Evolutionary conservation across 2,329 filamentous ascomycete genomes (phyloP).

Genomic region (Trichoderma cornu-damae): DNA sequence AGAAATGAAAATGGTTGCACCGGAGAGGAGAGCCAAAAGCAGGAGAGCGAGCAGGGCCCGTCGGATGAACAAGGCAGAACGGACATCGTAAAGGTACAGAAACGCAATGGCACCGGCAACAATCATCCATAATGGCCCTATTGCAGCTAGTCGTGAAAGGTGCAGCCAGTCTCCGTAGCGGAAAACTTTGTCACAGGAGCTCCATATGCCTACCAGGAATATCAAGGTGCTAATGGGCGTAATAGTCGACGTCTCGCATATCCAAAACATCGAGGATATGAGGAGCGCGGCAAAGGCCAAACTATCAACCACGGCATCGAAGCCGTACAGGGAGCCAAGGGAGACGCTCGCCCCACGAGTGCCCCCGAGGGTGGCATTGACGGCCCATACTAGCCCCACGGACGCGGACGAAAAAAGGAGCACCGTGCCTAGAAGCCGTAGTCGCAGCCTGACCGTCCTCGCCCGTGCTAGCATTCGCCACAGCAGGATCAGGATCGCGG

Average conservation of each 20-base stretch:
- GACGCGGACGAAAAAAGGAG: slow-evolving; percentile 39
- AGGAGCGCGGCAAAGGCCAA: slow-evolving; percentile 41
- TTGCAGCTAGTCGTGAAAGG: slow-evolving; percentile 32
- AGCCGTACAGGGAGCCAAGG: slow-evolving; percentile 43
- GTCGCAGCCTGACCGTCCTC: slow-evolving; percentile 42
- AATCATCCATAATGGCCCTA: slow-evolving; percentile 38
- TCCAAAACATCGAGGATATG: slow-evolving; percentile 42
- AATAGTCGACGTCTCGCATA: slow-evolving; percentile 43
- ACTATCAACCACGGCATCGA: slow-evolving; percentile 47
- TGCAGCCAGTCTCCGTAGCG: slow-evolving; percentile 44
- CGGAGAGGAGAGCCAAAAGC: slow-evolving; percentile 35
- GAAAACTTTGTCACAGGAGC: slow-evolving; percentile 34
- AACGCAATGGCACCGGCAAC: slow-evolving; percentile 41
- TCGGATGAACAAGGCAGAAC: slow-evolving; percentile 39
- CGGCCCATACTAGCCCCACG: slow-evolving; percentile 36
- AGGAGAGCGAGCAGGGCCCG: slow-evolving; percentile 38
- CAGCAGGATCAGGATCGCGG: slow-evolving; percentile 41
- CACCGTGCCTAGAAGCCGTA: slow-evolving; percentile 43
- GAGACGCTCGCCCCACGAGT: slow-evolving; percentile 26
- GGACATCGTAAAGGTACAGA: slow-evolving; percentile 40
- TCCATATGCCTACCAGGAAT: slow-evolving; percentile 38
- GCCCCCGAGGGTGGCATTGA: slow-evolving; percentile 29
- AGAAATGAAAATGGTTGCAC: slow-evolving; percentile 35
- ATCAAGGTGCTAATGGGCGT: slow-evolving; percentile 41
- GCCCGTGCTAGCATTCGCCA: slow-evolving; percentile 51